These are phyloP conservation scores for Blastobotrys raffinosifermentans DNA, from an alignment of 1,139 yeast genomes.

Conservation along the genomic window DNA sequence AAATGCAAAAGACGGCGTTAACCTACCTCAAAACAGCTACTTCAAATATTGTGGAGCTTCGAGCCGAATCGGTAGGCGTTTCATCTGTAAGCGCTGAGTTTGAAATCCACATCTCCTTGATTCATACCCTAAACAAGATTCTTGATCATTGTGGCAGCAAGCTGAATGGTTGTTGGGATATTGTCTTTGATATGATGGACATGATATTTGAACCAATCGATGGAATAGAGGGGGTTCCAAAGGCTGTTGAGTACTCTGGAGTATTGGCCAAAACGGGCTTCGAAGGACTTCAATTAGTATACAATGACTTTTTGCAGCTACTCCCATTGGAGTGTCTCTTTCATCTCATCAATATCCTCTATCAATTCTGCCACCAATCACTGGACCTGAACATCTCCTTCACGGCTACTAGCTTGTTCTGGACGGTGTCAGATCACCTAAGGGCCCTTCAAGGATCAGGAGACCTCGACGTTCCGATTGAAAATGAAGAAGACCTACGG, in stretches of 20 bases:
- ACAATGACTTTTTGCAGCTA: constrained; percentile 74
- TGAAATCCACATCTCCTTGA: constrained; percentile 57
- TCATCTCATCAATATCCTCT: constrained; percentile 62
- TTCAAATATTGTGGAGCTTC: constrained; percentile 9
- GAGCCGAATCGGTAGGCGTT: constrained; percentile 19
- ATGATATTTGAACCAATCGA: constrained; percentile 48
- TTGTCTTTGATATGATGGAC: constrained; percentile 61
- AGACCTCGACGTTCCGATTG: constrained; percentile 18
- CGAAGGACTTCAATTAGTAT: constrained; percentile 71
- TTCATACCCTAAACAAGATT: constrained; percentile 60
- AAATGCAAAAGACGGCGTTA: constrained; percentile 13
- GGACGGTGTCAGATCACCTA: constrained; percentile 80
- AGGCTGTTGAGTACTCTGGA: constrained; percentile 4
- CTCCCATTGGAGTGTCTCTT: constrained; percentile 58
- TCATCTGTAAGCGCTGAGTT: constrained; percentile 24
- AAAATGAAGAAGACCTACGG: constrained; percentile 13
- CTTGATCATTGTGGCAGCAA: constrained; percentile 70
- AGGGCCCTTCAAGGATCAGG: constrained; percentile 28
- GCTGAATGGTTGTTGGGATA: constrained; percentile 61
- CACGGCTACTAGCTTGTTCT: constrained; percentile 84
- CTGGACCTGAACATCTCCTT: constrained; percentile 80
- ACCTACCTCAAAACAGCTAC: constrained; percentile 14
- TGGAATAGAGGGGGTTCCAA: too few species aligned
- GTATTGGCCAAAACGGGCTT: constrained; percentile 55
- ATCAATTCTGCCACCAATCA: constrained; percentile 62